phyloP scores from a whole-genome alignment of 2,329 filamentous ascomycete species.

The Penicillium sp. region DNA sequence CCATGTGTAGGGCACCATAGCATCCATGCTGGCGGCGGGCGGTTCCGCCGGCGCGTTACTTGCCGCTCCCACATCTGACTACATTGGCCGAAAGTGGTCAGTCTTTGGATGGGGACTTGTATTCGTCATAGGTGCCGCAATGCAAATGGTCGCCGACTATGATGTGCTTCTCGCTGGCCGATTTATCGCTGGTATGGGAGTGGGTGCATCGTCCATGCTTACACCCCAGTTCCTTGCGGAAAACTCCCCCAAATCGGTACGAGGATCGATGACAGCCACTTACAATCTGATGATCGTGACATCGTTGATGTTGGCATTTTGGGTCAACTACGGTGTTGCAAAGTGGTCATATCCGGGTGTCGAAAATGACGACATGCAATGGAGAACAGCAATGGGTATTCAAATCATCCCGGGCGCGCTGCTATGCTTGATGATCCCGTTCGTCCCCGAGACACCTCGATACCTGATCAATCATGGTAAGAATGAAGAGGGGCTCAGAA shows the following conservation, averaged over 20 bases:
- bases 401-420: constrained; percentile 43
- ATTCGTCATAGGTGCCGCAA: constrained; percentile 36
- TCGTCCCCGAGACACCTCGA: constrained; percentile 39
- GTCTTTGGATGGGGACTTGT: constrained; percentile 35
- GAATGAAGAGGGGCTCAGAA: constrained; percentile 37
- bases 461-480: constrained; percentile 41
- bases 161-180: constrained; percentile 41
- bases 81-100: constrained; percentile 39
- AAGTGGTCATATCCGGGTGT: constrained; percentile 20
- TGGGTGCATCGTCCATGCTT: constrained; percentile 41
- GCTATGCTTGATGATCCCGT: constrained; percentile 39
- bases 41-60: constrained; percentile 41
- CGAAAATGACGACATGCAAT: constrained; percentile 33
- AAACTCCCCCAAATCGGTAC: constrained; percentile 44
- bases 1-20: constrained; percentile 17
- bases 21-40: constrained; percentile 35
- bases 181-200: constrained; percentile 38
- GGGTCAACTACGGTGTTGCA: constrained; percentile 32
- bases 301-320: constrained; percentile 35
- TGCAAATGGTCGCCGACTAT: constrained; percentile 42
- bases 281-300: constrained; percentile 46
- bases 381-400: constrained; percentile 41
- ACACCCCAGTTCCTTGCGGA: constrained; percentile 47
- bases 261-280: constrained; percentile 44
- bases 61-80: constrained; percentile 41